Evolutionary conservation across 768 basidiomycete species (phyloP).

Genomic region (Mycena olivaceomarginata): DNA sequence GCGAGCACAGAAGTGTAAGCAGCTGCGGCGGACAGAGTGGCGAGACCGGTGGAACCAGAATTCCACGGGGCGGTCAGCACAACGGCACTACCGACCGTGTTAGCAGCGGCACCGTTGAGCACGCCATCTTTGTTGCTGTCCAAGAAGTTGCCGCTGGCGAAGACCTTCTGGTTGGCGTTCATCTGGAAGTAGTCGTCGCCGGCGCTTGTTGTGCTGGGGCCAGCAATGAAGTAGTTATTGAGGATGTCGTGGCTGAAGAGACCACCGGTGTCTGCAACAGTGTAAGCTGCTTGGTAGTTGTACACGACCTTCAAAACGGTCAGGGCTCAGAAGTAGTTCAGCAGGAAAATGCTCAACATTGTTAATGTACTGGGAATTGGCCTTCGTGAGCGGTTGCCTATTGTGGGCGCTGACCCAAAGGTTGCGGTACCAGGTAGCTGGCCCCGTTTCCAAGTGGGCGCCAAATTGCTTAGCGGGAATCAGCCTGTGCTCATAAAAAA

Average conservation of each 20-base stretch:
- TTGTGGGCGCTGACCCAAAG: constrained; percentile 50
- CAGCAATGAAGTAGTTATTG: constrained; percentile 49
- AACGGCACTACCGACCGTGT: constrained; percentile 44
- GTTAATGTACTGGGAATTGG: constrained; percentile 48
- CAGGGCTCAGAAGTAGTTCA: background rate
- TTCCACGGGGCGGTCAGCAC: constrained; percentile 44
- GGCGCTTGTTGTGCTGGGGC: constrained; percentile 46
- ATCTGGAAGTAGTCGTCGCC: constrained; percentile 49
- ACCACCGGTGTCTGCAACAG: constrained; percentile 46
- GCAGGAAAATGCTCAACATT: constrained; percentile 29
- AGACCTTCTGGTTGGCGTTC: constrained; percentile 48
- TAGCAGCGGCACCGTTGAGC: constrained; percentile 46
- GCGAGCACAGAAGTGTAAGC: constrained; percentile 46
- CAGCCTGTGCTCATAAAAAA: no score
- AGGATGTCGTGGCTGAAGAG: constrained; percentile 47
- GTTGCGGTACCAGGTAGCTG: constrained; percentile 48
- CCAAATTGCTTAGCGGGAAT: constrained; percentile 46
- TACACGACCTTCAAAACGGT: constrained; percentile 41
- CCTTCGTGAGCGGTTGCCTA: constrained; percentile 48
- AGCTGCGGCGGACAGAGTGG: constrained; percentile 42
- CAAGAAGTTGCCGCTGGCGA: constrained; percentile 46
- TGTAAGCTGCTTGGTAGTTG: constrained; percentile 49
- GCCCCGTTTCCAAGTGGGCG: constrained; percentile 49
- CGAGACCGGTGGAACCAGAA: constrained; percentile 41
- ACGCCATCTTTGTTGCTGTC: constrained; percentile 47